These are phyloP conservation scores for Phytopythium cucurbitacearum DNA, from an alignment of 352 stramenopile genomes.

Conservation along the genomic window DNA sequence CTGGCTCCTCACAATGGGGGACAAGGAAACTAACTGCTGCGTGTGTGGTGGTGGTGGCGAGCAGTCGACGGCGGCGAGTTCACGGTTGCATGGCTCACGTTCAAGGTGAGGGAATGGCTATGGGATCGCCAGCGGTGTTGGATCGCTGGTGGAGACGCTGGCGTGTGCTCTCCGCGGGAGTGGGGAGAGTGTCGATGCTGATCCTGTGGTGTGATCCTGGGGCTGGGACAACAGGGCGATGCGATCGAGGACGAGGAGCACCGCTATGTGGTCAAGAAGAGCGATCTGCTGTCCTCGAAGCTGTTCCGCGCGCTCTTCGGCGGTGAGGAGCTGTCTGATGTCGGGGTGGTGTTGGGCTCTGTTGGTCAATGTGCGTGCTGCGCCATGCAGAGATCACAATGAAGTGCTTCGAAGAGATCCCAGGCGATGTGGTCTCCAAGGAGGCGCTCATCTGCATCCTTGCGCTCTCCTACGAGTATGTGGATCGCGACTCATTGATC, in stretches of 20 bases:
- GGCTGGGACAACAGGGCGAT: slow-evolving; percentile 37
- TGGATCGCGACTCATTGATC: background rate
- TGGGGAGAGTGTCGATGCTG: too few species aligned
- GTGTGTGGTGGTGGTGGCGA: slow-evolving; percentile 6
- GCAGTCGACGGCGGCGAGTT: slow-evolving; percentile 74
- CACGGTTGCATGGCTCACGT: slow-evolving; percentile 83
- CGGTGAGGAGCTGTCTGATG: slow-evolving; percentile 21
- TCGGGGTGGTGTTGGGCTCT: background rate
- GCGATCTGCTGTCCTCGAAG: slow-evolving; percentile 69
- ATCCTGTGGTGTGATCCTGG: too few species aligned
- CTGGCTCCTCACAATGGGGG: background rate
- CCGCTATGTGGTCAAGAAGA: slow-evolving; percentile 62
- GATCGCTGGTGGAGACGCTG: background rate
- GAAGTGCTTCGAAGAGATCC: slow-evolving; percentile 51
- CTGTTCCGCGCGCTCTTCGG: slow-evolving; percentile 71
- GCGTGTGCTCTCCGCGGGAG: too few species aligned
- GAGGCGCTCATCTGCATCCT: slow-evolving; percentile 75
- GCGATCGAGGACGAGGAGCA: slow-evolving; percentile 62
- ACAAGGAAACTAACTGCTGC: background rate
- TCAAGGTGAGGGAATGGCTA: slow-evolving; percentile 44
- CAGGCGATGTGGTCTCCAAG: slow-evolving; percentile 55
- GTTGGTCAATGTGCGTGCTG: background rate
- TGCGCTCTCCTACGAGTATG: slow-evolving; percentile 71
- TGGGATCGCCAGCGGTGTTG: background rate
- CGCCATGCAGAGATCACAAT: slow-evolving; percentile 45